Base-by-base conservation (phyloP, 2,329 filamentous ascomycete species). In the Fusarium palustre region DNA sequence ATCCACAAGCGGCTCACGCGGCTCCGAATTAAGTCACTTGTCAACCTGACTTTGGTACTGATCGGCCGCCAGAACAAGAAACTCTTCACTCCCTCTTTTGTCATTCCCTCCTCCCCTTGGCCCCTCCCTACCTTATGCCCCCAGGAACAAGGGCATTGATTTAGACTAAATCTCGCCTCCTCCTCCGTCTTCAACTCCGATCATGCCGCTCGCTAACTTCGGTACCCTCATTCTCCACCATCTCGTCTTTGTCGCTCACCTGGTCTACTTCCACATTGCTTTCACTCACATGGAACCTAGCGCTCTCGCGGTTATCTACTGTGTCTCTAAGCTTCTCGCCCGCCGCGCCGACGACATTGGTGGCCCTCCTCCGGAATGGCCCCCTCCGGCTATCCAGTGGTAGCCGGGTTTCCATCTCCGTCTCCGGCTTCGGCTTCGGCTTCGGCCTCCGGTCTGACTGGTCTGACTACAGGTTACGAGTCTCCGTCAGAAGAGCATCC, bases 221-320 rank as follows among this genome's bases (percentile, higher is more conserved):
- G 85, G 85, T 49, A 82, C 84, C n/a, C 77, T 85, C 34, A 75
- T 86, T 66, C 78, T 87, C 52, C 80, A 85, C 69, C 79, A 86
- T 68, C 78, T 86, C 55, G 83, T 86, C 71, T 87, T 87, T 73
- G 77, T 87, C 67, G 84, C 83, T 41, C 85, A 85, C 53, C 78
- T 87, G 56, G 80, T 85, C 64, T 86, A 86, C 75, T 83, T 87
- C 72, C 82, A 81, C 73, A 82, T 84, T 64, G 84, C 83, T 59
- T 79, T 87, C 61, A 79, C 83, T 20, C 79, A 83, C 64, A 81
- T 84, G 55, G 84, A 86, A 62, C 82, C 84, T 18, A 78, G 83
- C 47, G 64, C 83, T 12, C 77, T 86, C 28, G 76, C 85, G 46
- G 74, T 76, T 25, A 78, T 87, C 9, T 86, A 86, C 74, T 82